Evolutionary conservation across 495 filamentous ascomycete species (phyloP), one percentile per base, ranked within the genome.

Genomic region (Elasticomyces elasticus): DNA sequence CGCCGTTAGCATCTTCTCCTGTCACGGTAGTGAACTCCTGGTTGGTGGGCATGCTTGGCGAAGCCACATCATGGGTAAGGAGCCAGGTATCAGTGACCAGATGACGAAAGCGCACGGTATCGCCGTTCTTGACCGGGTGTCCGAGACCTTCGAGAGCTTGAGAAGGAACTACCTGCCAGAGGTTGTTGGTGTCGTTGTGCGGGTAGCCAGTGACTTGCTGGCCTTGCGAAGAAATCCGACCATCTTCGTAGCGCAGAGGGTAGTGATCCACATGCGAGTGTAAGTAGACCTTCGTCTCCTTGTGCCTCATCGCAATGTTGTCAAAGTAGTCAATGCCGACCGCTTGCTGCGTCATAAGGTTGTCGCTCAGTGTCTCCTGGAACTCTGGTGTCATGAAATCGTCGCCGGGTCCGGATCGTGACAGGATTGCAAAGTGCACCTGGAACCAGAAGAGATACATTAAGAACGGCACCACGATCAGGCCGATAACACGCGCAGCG

Each of bases 381-480:
- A 98, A 98, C 60, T 91, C 89, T 2, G 92, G 92, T 12, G 84
- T 87, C 92, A 98, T 98, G 73, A 98, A 98, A 55, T 98, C 92
- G 64, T 98, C 94, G 37, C 92, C 92, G 41, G 92, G 92, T 27
- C 92, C 92, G 31, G 90, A 96, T 46, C 83, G 79, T 37, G 74
- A 84, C 49, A 98, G 76, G 62, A 98, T 86, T 23, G 88, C 76
- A 67, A 98, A 97, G 71, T 98, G 92, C 27, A 97, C 89, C 74
- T 97, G 92, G 81, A 98, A 98, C 94, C 94, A 98, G 76, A 98
- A 98, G 26, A 98, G 78, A 68, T 97, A 98, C 70, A 97, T 92
- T 61, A 97, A 77, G 79, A 96, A 95, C 31, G 92, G 92, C 46
- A 97, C 78, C 40, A 94, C 62, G 60, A 97, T 87, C 33, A 98